Evolutionary conservation across 805 yeast genomes (phyloP).

Genomic region (Metschnikowia similis): DNA sequence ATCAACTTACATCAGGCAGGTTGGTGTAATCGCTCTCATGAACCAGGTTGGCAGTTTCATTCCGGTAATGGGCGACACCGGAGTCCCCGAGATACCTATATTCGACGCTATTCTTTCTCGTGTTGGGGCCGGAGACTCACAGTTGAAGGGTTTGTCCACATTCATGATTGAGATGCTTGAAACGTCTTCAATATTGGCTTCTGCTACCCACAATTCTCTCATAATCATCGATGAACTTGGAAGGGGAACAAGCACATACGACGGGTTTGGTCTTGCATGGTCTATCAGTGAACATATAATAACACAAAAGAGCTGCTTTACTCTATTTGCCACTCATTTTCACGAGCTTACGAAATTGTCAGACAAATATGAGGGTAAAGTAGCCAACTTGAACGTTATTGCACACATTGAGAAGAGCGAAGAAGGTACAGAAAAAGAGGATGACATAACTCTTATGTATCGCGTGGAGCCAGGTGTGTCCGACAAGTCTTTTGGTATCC

Average conservation of each 20-base stretch:
- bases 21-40: constrained; percentile 82
- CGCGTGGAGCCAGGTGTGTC: constrained; percentile 96
- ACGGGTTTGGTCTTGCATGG: constrained; percentile 98
- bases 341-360: constrained; percentile 88
- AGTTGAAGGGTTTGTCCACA: constrained; percentile 92
- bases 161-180: constrained; percentile 97
- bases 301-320: constrained; percentile 64
- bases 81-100: constrained; percentile 65
- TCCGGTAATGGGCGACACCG: constrained; percentile 54
- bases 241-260: constrained; percentile 83
- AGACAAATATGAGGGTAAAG: constrained; percentile 51
- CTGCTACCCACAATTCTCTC: constrained; percentile 74
- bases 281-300: constrained; percentile 87
- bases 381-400: constrained; percentile 83
- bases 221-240: constrained; percentile 94
- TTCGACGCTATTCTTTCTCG: constrained; percentile 92
- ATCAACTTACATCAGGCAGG: constrained; percentile 85
- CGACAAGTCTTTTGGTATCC: constrained; percentile 95
- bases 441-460: constrained; percentile 81
- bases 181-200: constrained; percentile 78
- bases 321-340: constrained; percentile 95
- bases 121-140: constrained; percentile 99
- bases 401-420: constrained; percentile 69
- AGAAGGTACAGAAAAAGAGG: constrained; percentile 34
- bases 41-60: constrained; percentile 88